These are phyloP conservation scores for Nitzschia putrida DNA, from an alignment of 108 stramenopile genomes.

Conservation along the genomic window DNA sequence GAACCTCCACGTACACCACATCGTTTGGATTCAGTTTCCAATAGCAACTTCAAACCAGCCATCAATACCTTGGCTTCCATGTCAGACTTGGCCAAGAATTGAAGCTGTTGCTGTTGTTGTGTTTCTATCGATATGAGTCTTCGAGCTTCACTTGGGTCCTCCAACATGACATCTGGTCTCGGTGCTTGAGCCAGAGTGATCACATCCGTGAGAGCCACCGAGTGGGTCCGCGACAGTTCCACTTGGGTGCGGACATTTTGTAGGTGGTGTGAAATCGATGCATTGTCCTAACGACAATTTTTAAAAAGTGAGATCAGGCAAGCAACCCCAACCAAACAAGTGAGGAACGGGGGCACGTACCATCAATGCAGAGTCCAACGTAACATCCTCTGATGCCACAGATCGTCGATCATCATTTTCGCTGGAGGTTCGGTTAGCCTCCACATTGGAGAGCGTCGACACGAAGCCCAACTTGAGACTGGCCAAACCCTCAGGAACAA, in stretches of 20 bases:
- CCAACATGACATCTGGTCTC: conserved; percentile 38
- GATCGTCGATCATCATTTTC: conserved; percentile 15
- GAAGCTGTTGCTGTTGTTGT: conserved; percentile 45
- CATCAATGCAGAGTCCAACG: conserved; percentile 55
- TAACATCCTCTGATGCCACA: conserved; percentile 52
- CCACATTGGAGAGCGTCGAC: conserved; percentile 49
- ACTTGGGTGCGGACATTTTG: conserved; percentile 40
- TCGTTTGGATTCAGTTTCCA: conserved; percentile 78
- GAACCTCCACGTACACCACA: conserved; percentile 70
- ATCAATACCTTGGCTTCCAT: conserved; percentile 72
- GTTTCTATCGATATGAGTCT: conserved; percentile 72
- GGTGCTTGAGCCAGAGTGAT: conserved; percentile 50
- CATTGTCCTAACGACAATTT: conserved; percentile 31
- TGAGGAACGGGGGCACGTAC: conserved; percentile 16
- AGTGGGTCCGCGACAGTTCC: conserved; percentile 74
- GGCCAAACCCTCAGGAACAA: conserved; percentile 65
- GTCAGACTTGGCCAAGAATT: conserved; percentile 70
- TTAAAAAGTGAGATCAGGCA: conserved; percentile 7
- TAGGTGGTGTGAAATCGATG: conserved; percentile 27
- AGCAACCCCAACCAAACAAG: neutral
- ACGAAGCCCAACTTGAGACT: conserved; percentile 75
- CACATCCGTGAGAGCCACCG: conserved; percentile 75
- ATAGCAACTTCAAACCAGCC: conserved; percentile 70
- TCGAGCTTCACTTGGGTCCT: conserved; percentile 64
- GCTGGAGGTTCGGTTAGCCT: conserved; percentile 26